A percentile compares a stretch with the other conserved stretches of the same genome.
Conservation (phyloP, 805 yeast species). For the Cyberlindnera nakhonratchasimensis region DNA sequence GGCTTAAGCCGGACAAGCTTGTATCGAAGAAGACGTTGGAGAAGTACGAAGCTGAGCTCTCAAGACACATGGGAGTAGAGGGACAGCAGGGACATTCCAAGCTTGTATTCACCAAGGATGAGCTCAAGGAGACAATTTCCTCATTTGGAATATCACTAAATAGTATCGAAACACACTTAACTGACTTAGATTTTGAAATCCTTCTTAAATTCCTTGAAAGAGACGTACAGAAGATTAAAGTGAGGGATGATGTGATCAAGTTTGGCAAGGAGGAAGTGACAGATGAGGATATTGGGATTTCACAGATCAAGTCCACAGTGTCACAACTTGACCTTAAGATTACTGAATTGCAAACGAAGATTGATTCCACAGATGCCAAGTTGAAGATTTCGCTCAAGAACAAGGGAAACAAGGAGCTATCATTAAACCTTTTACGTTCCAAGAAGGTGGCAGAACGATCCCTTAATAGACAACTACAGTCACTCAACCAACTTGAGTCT, state of each 20-base stretch:
- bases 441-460: slow-evolving; percentile 35
- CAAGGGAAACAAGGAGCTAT: slow-evolving; percentile 27
- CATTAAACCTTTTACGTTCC: slow-evolving; percentile 33
- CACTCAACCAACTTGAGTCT: slow-evolving; percentile 36
- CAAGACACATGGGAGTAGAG: slow-evolving; percentile 2
- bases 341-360: slow-evolving; percentile 23
- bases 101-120: slow-evolving; percentile 15
- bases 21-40: slow-evolving; percentile 21
- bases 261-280: slow-evolving; percentile 27
- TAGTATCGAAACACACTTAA: slow-evolving; percentile 3
- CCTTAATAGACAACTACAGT: slow-evolving; percentile 30
- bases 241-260: slow-evolving; percentile 20
- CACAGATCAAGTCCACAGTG: slow-evolving; percentile 31
- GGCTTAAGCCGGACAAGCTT: slow-evolving; percentile 20
- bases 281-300: slow-evolving; percentile 33
- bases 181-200: slow-evolving; percentile 23
- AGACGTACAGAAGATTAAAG: slow-evolving; percentile 17
- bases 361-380: slow-evolving; percentile 15
- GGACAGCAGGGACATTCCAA: slow-evolving; percentile 8
- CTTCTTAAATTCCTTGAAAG: slow-evolving; percentile 22
- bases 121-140: slow-evolving; percentile 12
- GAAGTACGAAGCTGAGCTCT: slow-evolving; percentile 12
- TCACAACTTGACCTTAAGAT: slow-evolving; percentile 21
- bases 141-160: slow-evolving; percentile 5
- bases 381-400: slow-evolving; percentile 23